These are phyloP conservation scores for Vitis hybrid DNA, from an alignment of 177 flowering plant genomes.

Conservation along the genomic window DNA sequence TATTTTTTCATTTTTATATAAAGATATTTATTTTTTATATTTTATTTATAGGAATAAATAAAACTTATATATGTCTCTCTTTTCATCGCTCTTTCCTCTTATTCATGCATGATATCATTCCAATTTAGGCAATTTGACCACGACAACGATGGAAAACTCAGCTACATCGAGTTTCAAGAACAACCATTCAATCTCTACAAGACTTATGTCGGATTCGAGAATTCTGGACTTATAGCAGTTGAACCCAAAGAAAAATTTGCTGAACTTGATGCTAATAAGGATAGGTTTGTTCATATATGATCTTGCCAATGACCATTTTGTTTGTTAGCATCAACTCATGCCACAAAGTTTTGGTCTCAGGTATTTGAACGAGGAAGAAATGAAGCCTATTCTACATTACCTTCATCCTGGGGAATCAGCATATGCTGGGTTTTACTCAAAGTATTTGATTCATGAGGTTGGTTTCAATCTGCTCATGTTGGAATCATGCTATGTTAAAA, in stretches of 20 bases:
- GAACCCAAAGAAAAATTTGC: slow-evolving; percentile 38
- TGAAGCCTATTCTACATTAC: slow-evolving; percentile 41
- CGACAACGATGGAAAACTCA: slow-evolving; percentile 49
- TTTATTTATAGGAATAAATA: no score
- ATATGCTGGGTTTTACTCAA: slow-evolving; percentile 46
- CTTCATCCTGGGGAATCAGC: slow-evolving; percentile 52
- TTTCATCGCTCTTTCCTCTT: neutral
- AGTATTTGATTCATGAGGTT: slow-evolving; percentile 53
- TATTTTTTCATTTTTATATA: no score
- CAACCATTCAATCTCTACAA: slow-evolving; percentile 37
- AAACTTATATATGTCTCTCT: no score
- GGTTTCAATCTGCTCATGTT: neutral
- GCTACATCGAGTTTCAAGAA: slow-evolving; percentile 39
- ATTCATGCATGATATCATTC: neutral
- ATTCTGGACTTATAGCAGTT: slow-evolving; percentile 18
- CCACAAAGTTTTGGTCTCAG: slow-evolving; percentile 14
- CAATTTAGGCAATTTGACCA: slow-evolving; percentile 48
- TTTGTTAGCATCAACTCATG: neutral
- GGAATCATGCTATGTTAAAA: no score
- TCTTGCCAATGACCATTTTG: neutral
- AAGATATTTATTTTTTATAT: no score
- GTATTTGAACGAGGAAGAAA: slow-evolving; percentile 43
- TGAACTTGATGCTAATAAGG: slow-evolving; percentile 49
- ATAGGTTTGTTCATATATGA: slow-evolving; percentile 27
- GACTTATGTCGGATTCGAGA: slow-evolving; percentile 34